Conservation (phyloP, 352 stramenopile species). For the Phytophthora melonis region DNA sequence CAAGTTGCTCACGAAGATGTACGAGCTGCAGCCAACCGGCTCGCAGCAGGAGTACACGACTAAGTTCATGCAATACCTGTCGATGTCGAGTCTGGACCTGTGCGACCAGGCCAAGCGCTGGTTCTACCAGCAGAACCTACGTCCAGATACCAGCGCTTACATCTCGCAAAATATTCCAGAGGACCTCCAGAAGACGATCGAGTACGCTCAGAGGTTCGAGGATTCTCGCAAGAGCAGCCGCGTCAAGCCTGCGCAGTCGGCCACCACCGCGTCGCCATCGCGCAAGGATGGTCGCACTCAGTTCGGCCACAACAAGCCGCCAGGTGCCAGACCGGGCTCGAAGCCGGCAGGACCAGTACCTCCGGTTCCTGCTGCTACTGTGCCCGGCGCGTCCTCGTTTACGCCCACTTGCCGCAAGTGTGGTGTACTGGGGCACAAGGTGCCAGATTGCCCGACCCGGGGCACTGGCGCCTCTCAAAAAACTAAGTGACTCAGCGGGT, state of each 20-base stretch:
- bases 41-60: not conserved
- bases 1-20: conserved; percentile 2
- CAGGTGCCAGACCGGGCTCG: not conserved
- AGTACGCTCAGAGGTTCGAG: not conserved
- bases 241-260: not conserved
- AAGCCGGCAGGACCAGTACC: not conserved
- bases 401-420: conserved; percentile 4
- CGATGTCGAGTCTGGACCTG: not conserved
- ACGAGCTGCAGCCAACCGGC: not conserved
- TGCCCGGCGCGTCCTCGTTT: not conserved
- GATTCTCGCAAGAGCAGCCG: not conserved
- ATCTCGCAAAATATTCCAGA: not conserved
- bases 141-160: not conserved
- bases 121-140: not conserved
- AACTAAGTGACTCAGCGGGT: conserved; percentile 5
- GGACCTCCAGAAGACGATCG: not conserved
- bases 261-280: no score
- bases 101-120: not conserved
- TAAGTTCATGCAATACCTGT: not conserved
- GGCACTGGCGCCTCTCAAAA: not conserved
- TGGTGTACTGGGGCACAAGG: not conserved
- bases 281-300: not conserved
- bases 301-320: not conserved
- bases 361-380: not conserved
- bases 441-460: not conserved